Evolutionary conservation across 371 early-diverging fungal species (phyloP).

Genomic region (Mortierella sp.): DNA sequence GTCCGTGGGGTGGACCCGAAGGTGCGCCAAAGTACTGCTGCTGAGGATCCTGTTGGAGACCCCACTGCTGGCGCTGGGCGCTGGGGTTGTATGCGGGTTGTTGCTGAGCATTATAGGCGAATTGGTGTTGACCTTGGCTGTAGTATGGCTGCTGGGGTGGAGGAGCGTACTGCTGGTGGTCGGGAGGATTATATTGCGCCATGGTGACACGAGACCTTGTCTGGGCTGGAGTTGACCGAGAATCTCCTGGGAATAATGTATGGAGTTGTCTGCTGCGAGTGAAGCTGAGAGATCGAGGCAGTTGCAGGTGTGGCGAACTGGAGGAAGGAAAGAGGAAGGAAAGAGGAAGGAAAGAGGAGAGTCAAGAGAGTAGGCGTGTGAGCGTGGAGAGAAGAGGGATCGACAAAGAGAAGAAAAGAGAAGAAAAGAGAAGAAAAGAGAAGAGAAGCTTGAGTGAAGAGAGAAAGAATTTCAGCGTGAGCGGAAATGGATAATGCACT

Average conservation of each 20-base stretch:
- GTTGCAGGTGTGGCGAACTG: neutral
- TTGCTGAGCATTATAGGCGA: conserved; percentile 20
- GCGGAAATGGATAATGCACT: neutral
- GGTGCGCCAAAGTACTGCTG: conserved; percentile 41
- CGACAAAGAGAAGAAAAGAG: neutral
- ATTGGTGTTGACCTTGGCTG: conserved; percentile 17
- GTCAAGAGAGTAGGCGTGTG: too few relatives aligned
- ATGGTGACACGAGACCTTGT: conserved; percentile 16
- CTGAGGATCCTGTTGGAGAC: conserved; percentile 22
- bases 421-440: neutral
- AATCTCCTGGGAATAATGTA: neutral
- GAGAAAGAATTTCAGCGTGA: neutral
- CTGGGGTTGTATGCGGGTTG: conserved; percentile 37
- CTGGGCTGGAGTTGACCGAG: neutral
- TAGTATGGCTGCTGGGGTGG: conserved; percentile 19
- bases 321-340: neutral
- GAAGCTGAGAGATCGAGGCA: neutral
- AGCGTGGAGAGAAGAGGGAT: neutral
- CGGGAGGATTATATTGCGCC: conserved; percentile 24
- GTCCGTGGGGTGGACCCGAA: conserved; percentile 20
- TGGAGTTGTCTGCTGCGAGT: neutral
- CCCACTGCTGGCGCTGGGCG: conserved; percentile 30
- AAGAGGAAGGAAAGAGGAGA: neutral
- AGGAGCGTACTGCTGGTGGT: conserved; percentile 23
- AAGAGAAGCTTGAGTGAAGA: neutral